Evolutionary conservation across 208 protist genomes (phyloP), one percentile per base, ranked within the genome.

Genomic region (Crithidia sp.): DNA sequence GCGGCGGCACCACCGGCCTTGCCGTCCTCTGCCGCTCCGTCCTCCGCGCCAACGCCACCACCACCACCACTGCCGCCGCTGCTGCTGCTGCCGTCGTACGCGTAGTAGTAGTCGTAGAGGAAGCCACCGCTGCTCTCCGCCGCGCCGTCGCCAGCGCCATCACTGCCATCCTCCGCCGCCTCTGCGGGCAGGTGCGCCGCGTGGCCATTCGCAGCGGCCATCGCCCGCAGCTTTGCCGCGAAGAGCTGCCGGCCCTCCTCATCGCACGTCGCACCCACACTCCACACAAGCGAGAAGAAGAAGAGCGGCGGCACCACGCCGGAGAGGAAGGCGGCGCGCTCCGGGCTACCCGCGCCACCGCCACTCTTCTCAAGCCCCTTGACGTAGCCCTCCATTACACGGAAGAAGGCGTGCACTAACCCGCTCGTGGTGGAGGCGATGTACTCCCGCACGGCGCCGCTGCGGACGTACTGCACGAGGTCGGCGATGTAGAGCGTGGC

Each of bases 261-360:
- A 79, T 99, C 94, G 78, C 93, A 98, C 1, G 94, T 98, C 2
- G 90, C 96, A 6, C 99, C 98, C 12, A 99, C 80, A 41, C 91
- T 96, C 98, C 98, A 99, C 12, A 99, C 78, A 7, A 99, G 60
- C 9, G 95, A 89, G 71, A 99, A 98, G 74, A 99, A 92, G 84
- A 99, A 99, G 44, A 98, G 82, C n/a, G 82, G 81, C 43, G 83
- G 77, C n/a, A 94, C 72, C 36, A 76, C 75, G n/a, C 77, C 79
- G 7, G 79, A 76, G 52, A 95, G 61, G 55, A 91, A 19, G 40
- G 84, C 82, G 44, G 59, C 53, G 28, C 82, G 85, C 76, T 94
- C 86, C 6, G 84, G 79, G 28, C 59, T 59, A 54, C 67, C 71
- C 54, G 40, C 28, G n/a, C 65, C 81, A 28, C 28, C 28, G 28